Evolutionary conservation across 2,329 filamentous ascomycete genomes (phyloP).

Genomic region (Paraphaeosphaeria minitans): DNA sequence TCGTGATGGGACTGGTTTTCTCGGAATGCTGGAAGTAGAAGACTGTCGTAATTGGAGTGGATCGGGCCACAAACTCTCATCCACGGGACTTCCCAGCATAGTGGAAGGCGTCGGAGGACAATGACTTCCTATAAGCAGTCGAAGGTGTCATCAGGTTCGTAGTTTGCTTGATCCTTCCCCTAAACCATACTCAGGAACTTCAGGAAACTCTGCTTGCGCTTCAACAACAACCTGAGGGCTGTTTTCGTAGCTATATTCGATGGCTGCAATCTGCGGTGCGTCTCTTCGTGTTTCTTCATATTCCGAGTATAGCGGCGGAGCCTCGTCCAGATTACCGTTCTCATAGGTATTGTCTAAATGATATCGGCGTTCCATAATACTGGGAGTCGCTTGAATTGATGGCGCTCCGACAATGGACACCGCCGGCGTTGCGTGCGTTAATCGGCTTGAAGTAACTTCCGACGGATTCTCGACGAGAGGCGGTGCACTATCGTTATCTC

Average conservation of each 20-base stretch:
- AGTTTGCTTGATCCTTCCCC: constrained; percentile 1
- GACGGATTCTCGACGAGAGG: constrained; percentile 22
- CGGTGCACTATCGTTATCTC: constrained; percentile 17
- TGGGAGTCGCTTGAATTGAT: constrained; percentile 12
- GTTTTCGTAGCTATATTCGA: constrained; percentile 27
- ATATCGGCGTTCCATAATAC: constrained; percentile 6
- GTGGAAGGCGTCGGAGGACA: constrained; percentile 8
- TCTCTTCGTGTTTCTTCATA: constrained; percentile 4
- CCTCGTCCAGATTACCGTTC: constrained; percentile 20
- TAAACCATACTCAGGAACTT: constrained; percentile 17
- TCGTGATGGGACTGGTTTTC: constrained; percentile 7
- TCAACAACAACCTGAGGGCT: constrained; percentile 20
- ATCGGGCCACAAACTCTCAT: constrained; percentile 11
- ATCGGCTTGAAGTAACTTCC: constrained; percentile 8
- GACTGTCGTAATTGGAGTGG: constrained; percentile 18
- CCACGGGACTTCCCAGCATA: constrained; percentile 8
- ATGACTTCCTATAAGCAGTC: constrained; percentile 7
- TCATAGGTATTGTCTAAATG: constrained; percentile 6
- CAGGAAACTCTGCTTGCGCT: constrained; percentile 13
- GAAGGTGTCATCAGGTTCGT: constrained; percentile 5
- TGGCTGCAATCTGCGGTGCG: constrained; percentile 17
- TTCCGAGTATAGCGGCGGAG: constrained; percentile 27
- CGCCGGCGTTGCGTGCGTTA: background rate
- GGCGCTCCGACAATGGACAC: background rate
- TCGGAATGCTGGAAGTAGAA: constrained; percentile 8